Conservation (phyloP, 2,329 filamentous ascomycete genomes). For the Pseudonectria foliicola region DNA sequence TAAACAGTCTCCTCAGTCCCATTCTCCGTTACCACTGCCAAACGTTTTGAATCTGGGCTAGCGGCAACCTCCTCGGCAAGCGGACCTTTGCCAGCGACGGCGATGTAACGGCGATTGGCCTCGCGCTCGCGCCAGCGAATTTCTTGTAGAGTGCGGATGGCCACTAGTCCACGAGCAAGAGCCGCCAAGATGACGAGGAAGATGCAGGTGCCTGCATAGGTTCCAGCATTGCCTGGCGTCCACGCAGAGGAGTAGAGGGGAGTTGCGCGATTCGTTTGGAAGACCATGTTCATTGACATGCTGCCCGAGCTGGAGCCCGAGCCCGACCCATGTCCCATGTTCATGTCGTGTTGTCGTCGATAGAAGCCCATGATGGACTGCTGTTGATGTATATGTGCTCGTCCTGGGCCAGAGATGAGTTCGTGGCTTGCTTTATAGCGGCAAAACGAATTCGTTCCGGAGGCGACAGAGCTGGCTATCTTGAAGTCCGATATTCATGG, state of each 20-base stretch:
- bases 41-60: conserved; percentile 56
- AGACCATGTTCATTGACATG: conserved; percentile 43
- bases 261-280: conserved; percentile 49
- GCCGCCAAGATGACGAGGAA: conserved; percentile 75
- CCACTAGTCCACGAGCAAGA: conserved; percentile 63
- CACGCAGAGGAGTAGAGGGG: conserved; percentile 57
- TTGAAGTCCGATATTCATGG: too few species aligned
- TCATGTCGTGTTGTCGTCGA: conserved; percentile 20
- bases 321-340: conserved; percentile 9
- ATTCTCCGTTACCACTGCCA: conserved; percentile 59
- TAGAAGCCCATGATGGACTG: conserved; percentile 12
- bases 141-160: conserved; percentile 59
- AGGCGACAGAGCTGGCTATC: too few species aligned
- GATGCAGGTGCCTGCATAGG: conserved; percentile 85
- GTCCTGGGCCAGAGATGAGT: too few species aligned
- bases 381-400: too few species aligned
- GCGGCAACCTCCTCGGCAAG: conserved; percentile 52
- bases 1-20: conserved; percentile 76
- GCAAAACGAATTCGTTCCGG: too few species aligned
- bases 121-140: conserved; percentile 63
- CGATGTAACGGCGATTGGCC: conserved; percentile 67
- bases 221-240: conserved; percentile 62
- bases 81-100: conserved; percentile 57
- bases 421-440: too few species aligned
- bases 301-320: conserved; percentile 10